Conservation (phyloP, 768 basidiomycete genomes). For the Paxillus ammoniavirescens region DNA sequence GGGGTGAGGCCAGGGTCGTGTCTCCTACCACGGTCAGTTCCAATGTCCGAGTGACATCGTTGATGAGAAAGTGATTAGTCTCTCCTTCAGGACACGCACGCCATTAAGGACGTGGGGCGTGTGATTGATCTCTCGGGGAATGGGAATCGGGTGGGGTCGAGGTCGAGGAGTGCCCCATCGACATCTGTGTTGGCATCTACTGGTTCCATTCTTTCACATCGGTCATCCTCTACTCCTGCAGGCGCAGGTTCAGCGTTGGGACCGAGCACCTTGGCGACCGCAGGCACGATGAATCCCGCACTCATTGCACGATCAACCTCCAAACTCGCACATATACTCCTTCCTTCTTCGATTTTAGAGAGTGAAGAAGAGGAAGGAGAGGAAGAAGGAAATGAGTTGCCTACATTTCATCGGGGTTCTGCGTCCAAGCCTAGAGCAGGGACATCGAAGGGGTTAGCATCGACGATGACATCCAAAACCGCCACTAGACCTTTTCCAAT, state of each 20-base stretch:
- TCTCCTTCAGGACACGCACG: neutral
- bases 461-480: neutral
- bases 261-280: neutral
- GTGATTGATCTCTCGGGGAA: slow-evolving; percentile 9
- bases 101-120: neutral
- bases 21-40: slow-evolving; percentile 10
- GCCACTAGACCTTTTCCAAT: slow-evolving; percentile 27
- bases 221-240: slow-evolving; percentile 2
- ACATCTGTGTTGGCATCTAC: neutral
- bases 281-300: neutral
- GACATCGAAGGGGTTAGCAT: no score
- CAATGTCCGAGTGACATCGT: neutral
- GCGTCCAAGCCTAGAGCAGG: neutral
- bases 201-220: neutral
- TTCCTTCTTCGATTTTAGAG: slow-evolving; percentile 5
- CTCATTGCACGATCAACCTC: slow-evolving; percentile 5
- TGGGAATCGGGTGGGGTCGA: neutral
- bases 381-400: slow-evolving; percentile 14
- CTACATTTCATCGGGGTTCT: slow-evolving; percentile 18
- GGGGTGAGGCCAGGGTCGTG: neutral
- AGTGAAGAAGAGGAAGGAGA: slow-evolving; percentile 12
- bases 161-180: slow-evolving; percentile 1
- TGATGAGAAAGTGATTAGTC: neutral
- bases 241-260: neutral
- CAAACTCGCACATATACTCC: slow-evolving; percentile 12